Evolutionary conservation across 495 filamentous ascomycete species (phyloP).

Genomic region (Neurospora sp.): DNA sequence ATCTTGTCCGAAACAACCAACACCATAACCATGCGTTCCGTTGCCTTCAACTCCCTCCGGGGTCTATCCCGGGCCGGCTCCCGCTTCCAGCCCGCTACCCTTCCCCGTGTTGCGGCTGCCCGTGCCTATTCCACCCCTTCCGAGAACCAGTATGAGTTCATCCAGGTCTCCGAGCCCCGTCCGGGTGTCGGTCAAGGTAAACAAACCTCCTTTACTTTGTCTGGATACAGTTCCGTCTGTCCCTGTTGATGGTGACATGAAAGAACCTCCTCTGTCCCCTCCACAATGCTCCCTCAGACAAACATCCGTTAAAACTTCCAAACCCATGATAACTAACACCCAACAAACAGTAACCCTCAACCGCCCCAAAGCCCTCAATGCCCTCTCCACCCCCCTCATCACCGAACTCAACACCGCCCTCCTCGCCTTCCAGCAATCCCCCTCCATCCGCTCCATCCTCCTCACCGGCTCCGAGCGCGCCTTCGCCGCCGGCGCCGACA

Average conservation of each 20-base stretch:
- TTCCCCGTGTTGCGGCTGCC: constrained; percentile 43
- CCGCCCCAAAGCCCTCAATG: constrained; percentile 90
- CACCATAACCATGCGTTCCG: background rate
- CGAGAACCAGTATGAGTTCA: constrained; percentile 58
- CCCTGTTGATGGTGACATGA: too few relatives aligned
- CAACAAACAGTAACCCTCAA: constrained; percentile 69
- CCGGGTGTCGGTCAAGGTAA: constrained; percentile 83
- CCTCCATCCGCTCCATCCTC: constrained; percentile 62
- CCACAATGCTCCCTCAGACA: background rate
- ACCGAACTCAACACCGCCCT: constrained; percentile 80
- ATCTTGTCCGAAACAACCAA: background rate
- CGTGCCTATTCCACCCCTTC: constrained; percentile 1
- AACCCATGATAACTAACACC: background rate
- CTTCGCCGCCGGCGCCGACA: constrained; percentile 95
- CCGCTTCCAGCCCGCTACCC: constrained; percentile 35
- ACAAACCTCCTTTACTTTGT: background rate
- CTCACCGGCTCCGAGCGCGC: constrained; percentile 80
- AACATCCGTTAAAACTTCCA: background rate
- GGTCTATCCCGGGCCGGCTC: constrained; percentile 49
- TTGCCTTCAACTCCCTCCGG: constrained; percentile 46
- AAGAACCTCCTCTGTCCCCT: background rate
- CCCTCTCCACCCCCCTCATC: constrained; percentile 80
- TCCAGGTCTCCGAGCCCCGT: constrained; percentile 71
- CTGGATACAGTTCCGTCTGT: too few relatives aligned
- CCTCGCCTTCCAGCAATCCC: constrained; percentile 56